Percentiles rank a stretch among this genome's conserved stretches.
phyloP scores from a whole-genome alignment of 2,329 filamentous ascomycete species.

The Zymoseptoria passerinii region DNA sequence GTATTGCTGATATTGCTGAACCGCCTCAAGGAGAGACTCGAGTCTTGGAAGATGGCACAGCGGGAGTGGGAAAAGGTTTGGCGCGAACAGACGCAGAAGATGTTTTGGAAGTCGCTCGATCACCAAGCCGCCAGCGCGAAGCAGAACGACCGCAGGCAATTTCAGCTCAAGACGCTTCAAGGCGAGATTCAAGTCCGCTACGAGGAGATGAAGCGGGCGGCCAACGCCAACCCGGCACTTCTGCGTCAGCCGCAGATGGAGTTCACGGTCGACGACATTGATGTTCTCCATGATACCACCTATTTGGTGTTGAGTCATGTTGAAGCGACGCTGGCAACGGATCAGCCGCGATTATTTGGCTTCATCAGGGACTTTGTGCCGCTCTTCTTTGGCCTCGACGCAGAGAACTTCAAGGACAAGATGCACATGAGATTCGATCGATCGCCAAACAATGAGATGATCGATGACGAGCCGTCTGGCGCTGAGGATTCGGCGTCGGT shows the following conservation, averaged over 20 bases:
- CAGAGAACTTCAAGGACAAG: constrained; percentile 56
- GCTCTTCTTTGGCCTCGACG: constrained; percentile 43
- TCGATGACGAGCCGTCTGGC: constrained; percentile 55
- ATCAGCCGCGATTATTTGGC: constrained; percentile 37
- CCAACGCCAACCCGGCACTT: constrained; percentile 20
- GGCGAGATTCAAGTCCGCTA: constrained; percentile 87
- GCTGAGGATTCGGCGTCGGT: constrained; percentile 64
- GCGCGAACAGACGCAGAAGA: constrained; percentile 88
- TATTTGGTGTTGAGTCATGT: constrained; percentile 38
- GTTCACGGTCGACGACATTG: constrained; percentile 56
- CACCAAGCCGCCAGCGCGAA: constrained; percentile 92
- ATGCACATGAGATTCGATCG: constrained; percentile 41
- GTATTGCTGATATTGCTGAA: constrained; percentile 81
- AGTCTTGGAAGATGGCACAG: constrained; percentile 94
- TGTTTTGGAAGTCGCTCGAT: constrained; percentile 93
- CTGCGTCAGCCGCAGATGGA: constrained; percentile 53
- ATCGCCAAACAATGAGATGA: constrained; percentile 59
- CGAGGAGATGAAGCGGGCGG: constrained; percentile 73
- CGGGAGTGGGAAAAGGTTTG: constrained; percentile 99
- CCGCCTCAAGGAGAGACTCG: constrained; percentile 87
- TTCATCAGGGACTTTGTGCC: constrained; percentile 45
- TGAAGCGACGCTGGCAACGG: constrained; percentile 35
- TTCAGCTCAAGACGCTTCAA: constrained; percentile 81
- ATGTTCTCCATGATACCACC: constrained; percentile 45
- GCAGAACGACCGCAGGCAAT: constrained; percentile 73